These are phyloP conservation scores for Phytophthora hybrid DNA, from an alignment of 352 stramenopile genomes.

Conservation along the genomic window DNA sequence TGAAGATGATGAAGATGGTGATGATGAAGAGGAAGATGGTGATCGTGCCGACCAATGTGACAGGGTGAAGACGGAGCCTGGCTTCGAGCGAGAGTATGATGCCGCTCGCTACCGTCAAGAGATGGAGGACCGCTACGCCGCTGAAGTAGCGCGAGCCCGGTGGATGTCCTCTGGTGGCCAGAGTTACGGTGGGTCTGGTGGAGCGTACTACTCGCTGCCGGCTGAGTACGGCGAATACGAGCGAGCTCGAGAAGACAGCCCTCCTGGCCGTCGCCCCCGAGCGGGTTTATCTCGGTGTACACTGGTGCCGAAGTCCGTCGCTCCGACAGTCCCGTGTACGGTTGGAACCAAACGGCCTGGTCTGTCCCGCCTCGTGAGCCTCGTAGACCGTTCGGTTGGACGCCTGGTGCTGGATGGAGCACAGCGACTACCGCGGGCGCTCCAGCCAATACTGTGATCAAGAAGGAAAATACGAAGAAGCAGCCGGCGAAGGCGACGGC, in stretches of 20 bases:
- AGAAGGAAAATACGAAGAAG: neutral
- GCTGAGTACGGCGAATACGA: neutral
- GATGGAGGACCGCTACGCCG: neutral
- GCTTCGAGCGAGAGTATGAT: neutral
- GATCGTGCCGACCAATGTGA: neutral
- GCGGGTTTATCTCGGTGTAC: neutral
- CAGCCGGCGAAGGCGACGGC: neutral
- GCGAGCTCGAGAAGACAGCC: neutral
- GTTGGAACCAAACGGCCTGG: neutral
- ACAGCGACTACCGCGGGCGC: no score
- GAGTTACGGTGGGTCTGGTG: neutral
- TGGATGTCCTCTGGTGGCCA: neutral
- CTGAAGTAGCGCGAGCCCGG: neutral
- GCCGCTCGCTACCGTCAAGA: neutral
- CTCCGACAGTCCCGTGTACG: neutral
- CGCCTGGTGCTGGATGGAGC: neutral
- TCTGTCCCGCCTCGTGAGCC: neutral
- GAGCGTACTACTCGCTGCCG: neutral
- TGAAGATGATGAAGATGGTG: neutral
- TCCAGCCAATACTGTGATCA: neutral
- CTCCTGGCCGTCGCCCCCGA: neutral
- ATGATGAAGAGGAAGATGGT: neutral
- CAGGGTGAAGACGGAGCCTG: neutral
- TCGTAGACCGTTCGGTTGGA: neutral
- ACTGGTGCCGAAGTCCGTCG: neutral